These are phyloP conservation scores for Lablab purpureus DNA, from an alignment of 306 rosid species.

Conservation along the genomic window DNA sequence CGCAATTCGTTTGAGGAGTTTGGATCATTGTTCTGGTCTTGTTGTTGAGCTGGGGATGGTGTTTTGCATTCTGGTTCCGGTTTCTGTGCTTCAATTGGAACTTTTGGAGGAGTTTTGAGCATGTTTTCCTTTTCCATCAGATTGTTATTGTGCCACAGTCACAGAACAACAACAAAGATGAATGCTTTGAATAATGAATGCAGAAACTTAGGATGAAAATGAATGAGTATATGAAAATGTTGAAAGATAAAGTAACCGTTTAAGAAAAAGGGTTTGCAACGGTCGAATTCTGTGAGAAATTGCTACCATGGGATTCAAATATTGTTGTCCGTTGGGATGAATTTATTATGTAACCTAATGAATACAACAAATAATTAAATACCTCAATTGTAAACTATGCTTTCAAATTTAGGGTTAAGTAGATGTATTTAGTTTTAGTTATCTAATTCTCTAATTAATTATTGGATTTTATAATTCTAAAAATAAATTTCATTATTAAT, in stretches of 20 bases:
- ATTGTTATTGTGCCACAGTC: background rate
- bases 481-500: too few relatives aligned
- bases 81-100: slow-evolving; percentile 48
- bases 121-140: slow-evolving; percentile 68
- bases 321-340: background rate
- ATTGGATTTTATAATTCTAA: too few relatives aligned
- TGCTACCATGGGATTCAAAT: background rate
- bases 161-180: too few relatives aligned
- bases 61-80: slow-evolving; percentile 50
- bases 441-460: too few relatives aligned
- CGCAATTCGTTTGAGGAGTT: slow-evolving; percentile 57
- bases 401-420: too few relatives aligned
- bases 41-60: slow-evolving; percentile 50
- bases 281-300: slow-evolving; percentile 47
- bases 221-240: background rate
- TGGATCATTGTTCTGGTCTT: slow-evolving; percentile 36
- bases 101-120: slow-evolving; percentile 46
- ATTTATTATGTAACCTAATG: background rate
- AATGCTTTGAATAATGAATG: too few relatives aligned
- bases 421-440: too few relatives aligned
- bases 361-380: background rate
- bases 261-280: slow-evolving; percentile 45
- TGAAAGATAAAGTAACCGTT: slow-evolving; percentile 50
- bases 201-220: too few relatives aligned
- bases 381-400: too few relatives aligned